Evolutionary conservation across 225 moss, liverwort and hornwort species (phyloP).

Genomic region (Marchantia polymorpha): DNA sequence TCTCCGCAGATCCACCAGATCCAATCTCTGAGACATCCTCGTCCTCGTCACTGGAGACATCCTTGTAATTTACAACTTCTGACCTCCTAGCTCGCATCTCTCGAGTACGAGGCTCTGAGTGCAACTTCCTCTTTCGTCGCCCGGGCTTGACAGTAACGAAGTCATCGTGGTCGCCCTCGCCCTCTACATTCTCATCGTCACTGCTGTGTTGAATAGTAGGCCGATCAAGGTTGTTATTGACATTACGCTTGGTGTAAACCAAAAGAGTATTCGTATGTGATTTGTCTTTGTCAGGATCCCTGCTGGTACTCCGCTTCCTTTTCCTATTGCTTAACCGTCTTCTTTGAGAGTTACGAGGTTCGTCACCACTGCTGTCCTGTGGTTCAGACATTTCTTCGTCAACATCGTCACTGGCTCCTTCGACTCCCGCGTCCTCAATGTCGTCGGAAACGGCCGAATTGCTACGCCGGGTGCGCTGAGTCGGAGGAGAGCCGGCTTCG

Average conservation of each 20-base stretch:
- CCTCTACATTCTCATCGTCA: slow-evolving; percentile 18
- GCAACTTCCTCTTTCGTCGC: slow-evolving; percentile 72
- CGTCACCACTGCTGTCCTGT: slow-evolving; percentile 37
- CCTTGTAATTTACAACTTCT: slow-evolving; percentile 55
- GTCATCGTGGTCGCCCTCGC: slow-evolving; percentile 16
- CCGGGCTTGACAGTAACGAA: slow-evolving; percentile 36
- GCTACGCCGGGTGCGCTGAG: slow-evolving; percentile 35
- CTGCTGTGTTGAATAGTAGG: slow-evolving; percentile 23
- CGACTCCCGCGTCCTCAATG: slow-evolving; percentile 28
- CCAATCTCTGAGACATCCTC: slow-evolving; percentile 38
- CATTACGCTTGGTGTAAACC: slow-evolving; percentile 62
- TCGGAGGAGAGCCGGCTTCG: slow-evolving; percentile 34
- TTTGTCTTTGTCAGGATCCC: slow-evolving; percentile 31
- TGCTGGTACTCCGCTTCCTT: slow-evolving; percentile 29
- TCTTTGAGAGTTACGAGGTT: slow-evolving; percentile 32
- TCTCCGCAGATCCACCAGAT: slow-evolving; percentile 9
- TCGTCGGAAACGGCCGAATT: slow-evolving; percentile 23
- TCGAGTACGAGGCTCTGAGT: slow-evolving; percentile 47
- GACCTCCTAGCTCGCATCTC: slow-evolving; percentile 40
- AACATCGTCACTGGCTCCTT: slow-evolving; percentile 37
- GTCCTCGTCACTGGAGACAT: slow-evolving; percentile 53
- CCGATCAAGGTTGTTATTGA: slow-evolving; percentile 51
- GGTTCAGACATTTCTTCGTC: slow-evolving; percentile 41
- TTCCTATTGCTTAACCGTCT: slow-evolving; percentile 26
- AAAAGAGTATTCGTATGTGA: slow-evolving; percentile 42